Evolutionary conservation across 140 eudicot genomes (phyloP).

Genomic region (Erigeron philadelphicus): DNA sequence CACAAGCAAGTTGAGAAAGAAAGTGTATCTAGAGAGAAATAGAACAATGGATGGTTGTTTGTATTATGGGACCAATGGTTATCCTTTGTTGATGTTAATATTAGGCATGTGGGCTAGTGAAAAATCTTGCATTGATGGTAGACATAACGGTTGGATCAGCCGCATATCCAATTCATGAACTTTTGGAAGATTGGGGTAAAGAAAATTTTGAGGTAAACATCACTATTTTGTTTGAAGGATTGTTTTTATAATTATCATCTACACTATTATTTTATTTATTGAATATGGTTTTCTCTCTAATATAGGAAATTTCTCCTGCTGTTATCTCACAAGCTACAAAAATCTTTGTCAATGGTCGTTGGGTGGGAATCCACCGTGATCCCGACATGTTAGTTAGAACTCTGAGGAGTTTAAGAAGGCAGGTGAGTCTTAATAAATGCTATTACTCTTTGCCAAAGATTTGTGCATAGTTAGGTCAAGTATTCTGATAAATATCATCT

Average conservation of each 20-base stretch:
- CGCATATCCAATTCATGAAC: not conserved
- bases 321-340: constrained; percentile 60
- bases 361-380: constrained; percentile 56
- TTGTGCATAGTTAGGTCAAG: too few species aligned
- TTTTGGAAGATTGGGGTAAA: not conserved
- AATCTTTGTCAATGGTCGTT: constrained; percentile 61
- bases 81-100: not conserved
- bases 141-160: constrained; percentile 16
- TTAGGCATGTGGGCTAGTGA: constrained; percentile 8
- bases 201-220: constrained; percentile 40
- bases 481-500: not conserved
- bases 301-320: constrained; percentile 59
- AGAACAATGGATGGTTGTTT: not conserved
- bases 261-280: not conserved
- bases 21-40: too few species aligned
- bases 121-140: constrained; percentile 6
- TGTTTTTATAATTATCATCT: too few species aligned
- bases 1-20: too few species aligned
- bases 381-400: constrained; percentile 14
- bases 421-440: not conserved
- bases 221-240: too few species aligned
- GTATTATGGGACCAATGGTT: not conserved
- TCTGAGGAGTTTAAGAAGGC: not conserved
- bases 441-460: not conserved
- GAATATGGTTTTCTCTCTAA: not conserved